Evolutionary conservation across 2,329 filamentous ascomycete genomes (phyloP).

Genomic region (Clarireedia sp.): DNA sequence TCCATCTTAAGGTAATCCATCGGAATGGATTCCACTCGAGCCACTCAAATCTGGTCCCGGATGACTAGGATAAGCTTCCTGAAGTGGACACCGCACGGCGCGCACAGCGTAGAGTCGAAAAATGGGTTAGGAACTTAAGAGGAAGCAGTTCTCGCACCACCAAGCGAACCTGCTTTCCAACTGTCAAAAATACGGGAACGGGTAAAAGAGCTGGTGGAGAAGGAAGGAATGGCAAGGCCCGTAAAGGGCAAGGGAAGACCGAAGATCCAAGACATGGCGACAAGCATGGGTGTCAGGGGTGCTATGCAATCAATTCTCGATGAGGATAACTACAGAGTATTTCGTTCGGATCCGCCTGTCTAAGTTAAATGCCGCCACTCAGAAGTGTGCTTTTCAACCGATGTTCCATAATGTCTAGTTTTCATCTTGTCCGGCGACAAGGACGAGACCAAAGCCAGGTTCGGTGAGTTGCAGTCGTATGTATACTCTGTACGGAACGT

Average conservation of each 20-base stretch:
- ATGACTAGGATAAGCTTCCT: constrained; percentile 3
- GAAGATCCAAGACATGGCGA: too few relatives aligned
- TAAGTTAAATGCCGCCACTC: constrained; percentile 3
- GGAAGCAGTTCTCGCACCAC: not conserved
- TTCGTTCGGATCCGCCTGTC: not conserved
- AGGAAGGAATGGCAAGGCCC: too few relatives aligned
- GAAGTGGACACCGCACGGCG: constrained; percentile 8
- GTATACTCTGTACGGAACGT: too few relatives aligned
- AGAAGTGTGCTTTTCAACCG: not conserved
- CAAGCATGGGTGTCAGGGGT: not conserved
- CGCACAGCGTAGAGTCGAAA: not conserved
- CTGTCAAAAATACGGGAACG: not conserved
- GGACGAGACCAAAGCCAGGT: too few relatives aligned
- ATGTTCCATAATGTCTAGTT: not conserved
- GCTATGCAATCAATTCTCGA: constrained; percentile 1
- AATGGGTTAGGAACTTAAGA: not conserved
- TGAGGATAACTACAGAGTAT: too few relatives aligned
- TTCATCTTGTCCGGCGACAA: too few relatives aligned
- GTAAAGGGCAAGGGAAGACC: too few relatives aligned
- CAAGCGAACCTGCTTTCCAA: not conserved
- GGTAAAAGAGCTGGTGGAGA: too few relatives aligned
- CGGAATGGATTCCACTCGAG: not conserved
- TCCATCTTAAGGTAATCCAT: too few relatives aligned
- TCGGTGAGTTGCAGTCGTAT: too few relatives aligned
- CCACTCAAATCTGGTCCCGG: not conserved